Evolutionary conservation across 495 filamentous ascomycete species (phyloP).

Genomic region (Elaphomyces granulatus): DNA sequence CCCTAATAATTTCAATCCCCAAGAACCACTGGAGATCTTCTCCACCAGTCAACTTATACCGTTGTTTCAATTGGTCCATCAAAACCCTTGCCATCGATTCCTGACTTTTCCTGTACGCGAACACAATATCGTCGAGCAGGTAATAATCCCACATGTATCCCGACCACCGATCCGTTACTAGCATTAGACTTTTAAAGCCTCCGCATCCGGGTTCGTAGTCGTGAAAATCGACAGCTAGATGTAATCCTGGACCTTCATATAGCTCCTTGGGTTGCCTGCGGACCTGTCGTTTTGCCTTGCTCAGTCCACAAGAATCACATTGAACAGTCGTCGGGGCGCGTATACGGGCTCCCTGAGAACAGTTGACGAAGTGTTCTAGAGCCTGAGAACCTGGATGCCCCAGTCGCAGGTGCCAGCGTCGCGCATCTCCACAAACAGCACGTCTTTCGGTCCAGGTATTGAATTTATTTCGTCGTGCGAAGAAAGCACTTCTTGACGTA

Average conservation of each 20-base stretch:
- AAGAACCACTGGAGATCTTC: not conserved
- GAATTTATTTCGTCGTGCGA: not conserved
- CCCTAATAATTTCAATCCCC: not conserved
- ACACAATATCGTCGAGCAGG: conserved; percentile 3
- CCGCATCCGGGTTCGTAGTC: not conserved
- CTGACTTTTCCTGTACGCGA: not conserved
- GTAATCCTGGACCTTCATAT: not conserved
- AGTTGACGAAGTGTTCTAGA: not conserved
- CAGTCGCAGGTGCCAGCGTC: not conserved
- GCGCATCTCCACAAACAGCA: not conserved
- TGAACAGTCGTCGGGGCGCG: not conserved
- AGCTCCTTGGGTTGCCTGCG: not conserved
- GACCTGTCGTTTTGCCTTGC: not conserved
- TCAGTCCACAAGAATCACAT: not conserved
- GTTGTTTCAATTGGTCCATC: conserved; percentile 2
- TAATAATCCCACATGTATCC: no score
- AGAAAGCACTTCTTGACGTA: not conserved
- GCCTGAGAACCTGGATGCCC: not conserved
- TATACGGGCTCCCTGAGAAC: not conserved
- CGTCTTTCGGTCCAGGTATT: not conserved
- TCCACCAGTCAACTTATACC: not conserved
- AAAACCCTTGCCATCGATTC: conserved; percentile 3
- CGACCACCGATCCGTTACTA: no score
- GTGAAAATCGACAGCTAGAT: not conserved
- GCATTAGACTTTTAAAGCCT: no score